Base-by-base conservation (phyloP, 495 filamentous ascomycete species). In the Friedmanniomyces endolithicus region DNA sequence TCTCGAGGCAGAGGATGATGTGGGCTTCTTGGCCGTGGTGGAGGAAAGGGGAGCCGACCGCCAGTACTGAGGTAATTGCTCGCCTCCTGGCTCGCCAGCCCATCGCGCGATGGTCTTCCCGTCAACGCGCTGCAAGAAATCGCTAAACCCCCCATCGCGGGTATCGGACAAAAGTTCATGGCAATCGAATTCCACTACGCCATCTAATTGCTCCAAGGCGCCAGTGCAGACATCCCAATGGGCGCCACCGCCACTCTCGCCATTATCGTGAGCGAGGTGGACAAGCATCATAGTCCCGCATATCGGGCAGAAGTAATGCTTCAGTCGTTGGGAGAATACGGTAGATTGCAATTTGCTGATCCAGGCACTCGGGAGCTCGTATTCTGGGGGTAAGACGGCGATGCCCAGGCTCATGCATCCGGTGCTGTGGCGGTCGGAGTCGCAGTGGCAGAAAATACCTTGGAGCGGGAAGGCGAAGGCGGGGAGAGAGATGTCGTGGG, bases 251-350 rank as follows among this genome's bases (percentile, higher is more conserved):
- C 53, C 35, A 16, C 24, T 16, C 9, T 39, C 16, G 19, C 48
- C 19, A n/a, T n/a, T n/a, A n/a, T n/a, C n/a, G n/a, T n/a, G n/a
- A n/a, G n/a, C n/a, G 12, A 27, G 37, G 56, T 55, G 53, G 27
- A 54, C 47, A 14, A 84, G 80, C 57, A 81, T 70, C 58, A 85
- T 81, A 24, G 79, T 78, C 29, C 84, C 84, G 57, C 85, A 90
- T 14, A 67, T 78, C n/a, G 63, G 59, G 66, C 86, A 89, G 66
- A 86, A 86, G 58, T 78, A 78, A n/a, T 80, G 78, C 19, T 70
- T 74, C 11, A 76, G 45, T 20, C 72, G 63, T 12, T 73, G 57
- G 4, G 75, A 72, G 57, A 54, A 61, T 7, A 52, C 22, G 43
- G 35, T 48, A 8, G 52, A 7, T 14, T 24, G 17, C 22, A 58